These are phyloP conservation scores for Panicum virgatum DNA, from an alignment of 202 grass and related monocot species.

Conservation along the genomic window DNA sequence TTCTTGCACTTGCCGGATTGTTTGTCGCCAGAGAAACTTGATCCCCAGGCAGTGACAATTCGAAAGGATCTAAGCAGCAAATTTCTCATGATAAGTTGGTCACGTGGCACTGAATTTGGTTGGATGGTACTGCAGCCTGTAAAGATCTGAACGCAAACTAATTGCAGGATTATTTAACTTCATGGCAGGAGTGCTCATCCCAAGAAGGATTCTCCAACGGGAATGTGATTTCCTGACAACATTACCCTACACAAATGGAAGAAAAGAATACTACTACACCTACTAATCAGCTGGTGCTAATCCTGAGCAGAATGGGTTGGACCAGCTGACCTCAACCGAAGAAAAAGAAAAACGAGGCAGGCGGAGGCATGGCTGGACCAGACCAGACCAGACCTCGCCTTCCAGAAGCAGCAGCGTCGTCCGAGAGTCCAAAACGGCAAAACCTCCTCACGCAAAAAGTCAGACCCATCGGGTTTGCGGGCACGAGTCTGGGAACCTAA, in stretches of 20 bases:
- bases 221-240: slow-evolving; percentile 22
- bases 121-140: neutral
- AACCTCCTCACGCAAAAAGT: no score
- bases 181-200: neutral
- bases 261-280: neutral
- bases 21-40: neutral
- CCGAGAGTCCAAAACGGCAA: neutral
- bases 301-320: neutral
- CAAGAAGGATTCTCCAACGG: slow-evolving; percentile 30
- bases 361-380: neutral
- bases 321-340: slow-evolving; percentile 2
- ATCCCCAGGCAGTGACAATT: neutral
- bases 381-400: neutral
- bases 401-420: slow-evolving; percentile 25
- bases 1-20: neutral
- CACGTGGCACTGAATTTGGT: neutral
- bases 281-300: neutral
- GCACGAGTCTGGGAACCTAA: no score
- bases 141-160: neutral
- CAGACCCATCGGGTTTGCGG: no score
- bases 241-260: slow-evolving; percentile 8
- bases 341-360: neutral
- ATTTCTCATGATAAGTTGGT: neutral
- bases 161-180: slow-evolving; percentile 9
- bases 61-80: neutral